Evolutionary conservation across 2,329 filamentous ascomycete genomes (phyloP), one percentile per base, ranked within the genome.

Genomic region (Xylariaceae sp.): DNA sequence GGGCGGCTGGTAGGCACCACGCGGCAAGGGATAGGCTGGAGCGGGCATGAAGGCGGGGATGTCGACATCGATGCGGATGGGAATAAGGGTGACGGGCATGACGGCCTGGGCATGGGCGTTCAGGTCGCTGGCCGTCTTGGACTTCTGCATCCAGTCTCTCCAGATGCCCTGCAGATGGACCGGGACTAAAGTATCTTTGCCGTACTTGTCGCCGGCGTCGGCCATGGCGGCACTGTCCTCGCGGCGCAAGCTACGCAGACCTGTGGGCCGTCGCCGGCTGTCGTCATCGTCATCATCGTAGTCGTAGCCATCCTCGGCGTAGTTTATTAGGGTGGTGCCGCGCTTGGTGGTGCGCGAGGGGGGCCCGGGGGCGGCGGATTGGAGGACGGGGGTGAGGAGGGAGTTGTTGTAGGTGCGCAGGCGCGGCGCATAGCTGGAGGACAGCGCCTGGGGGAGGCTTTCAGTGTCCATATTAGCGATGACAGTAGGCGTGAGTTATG

Each of bases 311-410:
- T 97, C 93, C 69, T 99, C 94, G 19, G 94, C 93, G 68, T 99
- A 99, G 74, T 97, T 99, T 73, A 97, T 94, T 58, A 93, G 89
- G 33, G 90, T 94, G 2, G 94, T 97, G 52, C 94, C 94, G 71
- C 94, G 88, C 76, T 99, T 97, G 9, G 94, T 97, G n/a, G 89
- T 96, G 68, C 93, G 84, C 63, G 89, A 81, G 54, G 82, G 75
- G 38, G 87, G 82, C 19, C 84, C 86, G 2, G 83, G 80, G 51
- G 78, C 77, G 60, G 86, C 80, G 56, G 84, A 85, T 50, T 88
- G 89, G 56, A 93, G 82, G 56, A 94, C 85, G 34, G 93, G 92
- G 19, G 89, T 90, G 56, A 97, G 82, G 50, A 97, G 84, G 36
- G 93, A 90, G 75, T 97, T 97, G 70, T 88, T 89, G 75, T 95